These are phyloP conservation scores for Amauroascus verrucosus DNA, from an alignment of 2,329 filamentous ascomycete genomes.

Conservation along the genomic window DNA sequence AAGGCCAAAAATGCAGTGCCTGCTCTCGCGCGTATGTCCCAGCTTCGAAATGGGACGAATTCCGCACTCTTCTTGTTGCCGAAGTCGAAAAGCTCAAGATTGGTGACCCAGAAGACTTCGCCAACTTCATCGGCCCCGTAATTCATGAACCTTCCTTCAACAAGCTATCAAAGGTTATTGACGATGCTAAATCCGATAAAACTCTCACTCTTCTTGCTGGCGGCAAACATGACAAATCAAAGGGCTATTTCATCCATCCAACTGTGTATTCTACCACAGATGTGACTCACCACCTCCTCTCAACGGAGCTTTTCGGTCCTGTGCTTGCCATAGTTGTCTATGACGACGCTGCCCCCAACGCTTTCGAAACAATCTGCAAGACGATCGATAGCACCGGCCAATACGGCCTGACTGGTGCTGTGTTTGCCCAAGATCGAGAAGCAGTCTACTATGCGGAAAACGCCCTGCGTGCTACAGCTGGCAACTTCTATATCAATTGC, in stretches of 20 bases:
- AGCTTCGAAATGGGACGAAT: conserved; percentile 61
- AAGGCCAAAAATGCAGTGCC: conserved; percentile 85
- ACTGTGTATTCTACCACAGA: conserved; percentile 70
- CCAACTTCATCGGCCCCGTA: conserved; percentile 77
- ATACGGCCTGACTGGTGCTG: conserved; percentile 36
- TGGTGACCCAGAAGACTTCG: conserved; percentile 58
- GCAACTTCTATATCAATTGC: conserved; percentile 38
- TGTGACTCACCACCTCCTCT: conserved; percentile 62
- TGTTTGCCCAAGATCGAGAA: conserved; percentile 34
- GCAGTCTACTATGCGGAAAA: conserved; percentile 30
- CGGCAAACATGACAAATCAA: conserved; percentile 64
- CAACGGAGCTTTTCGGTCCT: conserved; percentile 73
- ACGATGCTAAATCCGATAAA: conserved; percentile 66
- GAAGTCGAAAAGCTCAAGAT: conserved; percentile 62
- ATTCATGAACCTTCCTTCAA: conserved; percentile 75
- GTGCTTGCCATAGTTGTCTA: conserved; percentile 67
- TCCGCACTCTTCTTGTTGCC: conserved; percentile 55
- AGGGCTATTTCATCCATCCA: conserved; percentile 74
- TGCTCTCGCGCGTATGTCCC: conserved; percentile 72
- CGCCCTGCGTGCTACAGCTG: conserved; percentile 30
- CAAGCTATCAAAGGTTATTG: conserved; percentile 66
- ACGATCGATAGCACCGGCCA: conserved; percentile 34
- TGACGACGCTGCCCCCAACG: conserved; percentile 57
- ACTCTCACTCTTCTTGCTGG: conserved; percentile 64
- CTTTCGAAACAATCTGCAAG: conserved; percentile 50